These are phyloP conservation scores for Pelargonium cotyledonis DNA, from an alignment of 441 rosid genomes.

Conservation along the genomic window DNA sequence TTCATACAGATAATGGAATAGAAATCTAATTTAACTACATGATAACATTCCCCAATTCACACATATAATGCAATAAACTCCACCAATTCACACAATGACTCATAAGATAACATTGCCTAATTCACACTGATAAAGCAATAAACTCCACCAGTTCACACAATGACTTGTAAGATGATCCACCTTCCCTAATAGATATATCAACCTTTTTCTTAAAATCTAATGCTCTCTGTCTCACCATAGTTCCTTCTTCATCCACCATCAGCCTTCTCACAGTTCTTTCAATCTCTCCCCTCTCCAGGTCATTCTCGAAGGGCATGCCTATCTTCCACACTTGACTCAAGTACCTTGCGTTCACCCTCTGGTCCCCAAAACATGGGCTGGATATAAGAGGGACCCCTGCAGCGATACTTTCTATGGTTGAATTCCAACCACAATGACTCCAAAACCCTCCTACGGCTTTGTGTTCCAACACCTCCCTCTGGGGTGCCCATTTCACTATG, in stretches of 20 bases:
- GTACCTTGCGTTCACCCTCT: constrained; percentile 46
- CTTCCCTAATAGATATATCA: constrained; percentile 2
- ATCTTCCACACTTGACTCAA: constrained; percentile 30
- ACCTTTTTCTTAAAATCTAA: constrained; percentile 7
- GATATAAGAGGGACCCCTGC: constrained; percentile 51
- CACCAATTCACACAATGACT: no score
- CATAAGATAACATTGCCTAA: no score
- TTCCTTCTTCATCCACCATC: constrained; percentile 15
- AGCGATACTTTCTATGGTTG: constrained; percentile 42
- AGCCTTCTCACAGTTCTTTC: constrained; percentile 9
- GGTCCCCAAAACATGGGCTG: constrained; percentile 65
- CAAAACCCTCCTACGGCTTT: constrained; percentile 41
- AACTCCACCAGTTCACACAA: no score
- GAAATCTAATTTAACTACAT: no score
- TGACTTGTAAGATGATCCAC: no score
- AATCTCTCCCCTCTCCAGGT: constrained; percentile 13
- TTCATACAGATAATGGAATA: no score
- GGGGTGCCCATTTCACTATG: constrained; percentile 52
- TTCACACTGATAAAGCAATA: no score
- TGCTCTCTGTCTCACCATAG: constrained; percentile 4
- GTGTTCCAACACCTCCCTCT: constrained; percentile 42
- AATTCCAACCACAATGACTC: constrained; percentile 59
- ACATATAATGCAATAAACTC: no score
- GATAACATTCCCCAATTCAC: no score
- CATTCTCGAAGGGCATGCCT: constrained; percentile 14